A percentile compares a stretch with the other conserved stretches of the same genome.
These are phyloP conservation scores for Zhuliangozyma parablackwelliae DNA, from an alignment of 1,139 yeast species.

Conservation along the genomic window DNA sequence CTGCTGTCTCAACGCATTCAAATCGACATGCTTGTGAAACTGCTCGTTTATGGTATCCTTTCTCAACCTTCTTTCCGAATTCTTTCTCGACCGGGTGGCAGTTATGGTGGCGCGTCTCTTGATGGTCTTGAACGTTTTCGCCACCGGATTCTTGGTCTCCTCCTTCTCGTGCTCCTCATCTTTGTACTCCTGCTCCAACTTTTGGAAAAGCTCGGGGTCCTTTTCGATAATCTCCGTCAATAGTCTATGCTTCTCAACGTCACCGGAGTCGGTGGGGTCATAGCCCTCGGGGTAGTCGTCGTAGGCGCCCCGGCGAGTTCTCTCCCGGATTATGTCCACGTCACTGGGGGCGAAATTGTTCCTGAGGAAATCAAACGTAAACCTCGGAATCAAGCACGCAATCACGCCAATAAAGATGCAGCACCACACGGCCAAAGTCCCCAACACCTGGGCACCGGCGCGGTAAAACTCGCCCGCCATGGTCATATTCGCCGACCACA, in stretches of 20 bases:
- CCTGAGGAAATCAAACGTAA: constrained; percentile 43
- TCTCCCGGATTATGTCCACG: constrained; percentile 52
- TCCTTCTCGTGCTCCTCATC: constrained; percentile 12
- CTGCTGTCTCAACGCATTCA: constrained; percentile 35
- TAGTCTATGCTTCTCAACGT: constrained; percentile 41
- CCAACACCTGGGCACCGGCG: constrained; percentile 53
- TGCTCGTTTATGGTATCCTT: constrained; percentile 29
- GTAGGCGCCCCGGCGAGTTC: constrained; percentile 42
- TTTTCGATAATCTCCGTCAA: constrained; percentile 30
- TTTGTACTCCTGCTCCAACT: constrained; percentile 22
- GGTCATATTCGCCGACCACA: constrained; percentile 46
- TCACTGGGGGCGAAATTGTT: constrained; percentile 49
- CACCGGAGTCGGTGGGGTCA: constrained; percentile 55
- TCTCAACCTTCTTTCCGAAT: constrained; percentile 23
- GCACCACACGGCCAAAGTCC: constrained; percentile 52
- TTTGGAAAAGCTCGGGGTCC: constrained; percentile 33
- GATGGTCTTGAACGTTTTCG: constrained; percentile 33
- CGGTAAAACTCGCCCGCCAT: constrained; percentile 45
- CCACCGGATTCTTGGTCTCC: constrained; percentile 19
- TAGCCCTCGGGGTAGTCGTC: constrained; percentile 49
- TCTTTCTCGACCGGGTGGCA: constrained; percentile 14
- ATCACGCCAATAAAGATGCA: constrained; percentile 45
- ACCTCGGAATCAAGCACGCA: constrained; percentile 49
- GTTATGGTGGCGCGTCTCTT: constrained; percentile 27
- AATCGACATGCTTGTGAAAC: constrained; percentile 26